Evolutionary conservation across 805 yeast genomes (phyloP), one percentile per base, ranked within the genome.

Genomic region (Schizosaccharomyces cryophilus): DNA sequence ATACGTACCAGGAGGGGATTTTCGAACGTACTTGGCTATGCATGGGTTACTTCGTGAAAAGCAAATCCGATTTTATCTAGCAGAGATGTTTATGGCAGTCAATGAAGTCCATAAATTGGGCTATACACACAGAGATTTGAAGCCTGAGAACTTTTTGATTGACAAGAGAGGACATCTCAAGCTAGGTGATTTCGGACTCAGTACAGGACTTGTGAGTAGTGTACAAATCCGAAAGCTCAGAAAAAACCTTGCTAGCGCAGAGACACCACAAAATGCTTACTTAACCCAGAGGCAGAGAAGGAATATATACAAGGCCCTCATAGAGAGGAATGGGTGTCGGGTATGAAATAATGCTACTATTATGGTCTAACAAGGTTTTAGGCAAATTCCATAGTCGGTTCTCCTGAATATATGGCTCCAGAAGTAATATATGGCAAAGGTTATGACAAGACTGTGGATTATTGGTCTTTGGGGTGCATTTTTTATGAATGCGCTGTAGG

Each of bases 391-490:
- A 87, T 90, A 66, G 98, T 93, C n/a, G 98, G 98, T 0, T 85
- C 95, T 4, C 98, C 98, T 0, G 98, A 93, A 72, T 93, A 93
- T 70, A 93, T 93, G 98, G 98, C 98, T 1, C 76, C 93, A 60
- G 98, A 93, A 71, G 97, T 93, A 13, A 78, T 93, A 61, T 95
- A 87, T 71, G 98, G 97, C 7, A 85, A 84, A 68, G 81, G 83
- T 62, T 93, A 93, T 71, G 96, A 93, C 70, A 89, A 84, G 70
- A 90, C 98, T 17, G 94, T 94, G 62, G 98, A 93, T 74, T 93
- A 93, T 71, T 93, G 98, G 98, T 89, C 97, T 0, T 75, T 93
- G 62, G 98, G 98, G 4, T 93, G 98, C 73, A 93, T 93, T 83
- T 75, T 93, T 47, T 93, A 90, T 70, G 98, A 93, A 73, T 86